phyloP scores from a whole-genome alignment of 2,329 filamentous ascomycete species.

The Camillea tinctor region DNA sequence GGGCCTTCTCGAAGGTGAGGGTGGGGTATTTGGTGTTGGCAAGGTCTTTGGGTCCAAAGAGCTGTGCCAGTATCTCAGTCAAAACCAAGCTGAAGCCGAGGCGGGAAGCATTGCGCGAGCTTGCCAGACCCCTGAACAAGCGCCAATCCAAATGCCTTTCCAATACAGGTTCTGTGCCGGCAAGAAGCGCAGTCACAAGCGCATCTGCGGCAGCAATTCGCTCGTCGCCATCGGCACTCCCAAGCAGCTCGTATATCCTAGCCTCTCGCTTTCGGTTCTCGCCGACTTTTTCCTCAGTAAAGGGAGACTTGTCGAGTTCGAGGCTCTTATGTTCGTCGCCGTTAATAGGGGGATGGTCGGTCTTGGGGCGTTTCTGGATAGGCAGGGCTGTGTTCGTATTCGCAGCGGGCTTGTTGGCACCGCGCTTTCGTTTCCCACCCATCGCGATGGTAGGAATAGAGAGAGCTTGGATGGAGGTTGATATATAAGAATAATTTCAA shows the following conservation, averaged over 20 bases:
- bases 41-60: slow-evolving; percentile 56
- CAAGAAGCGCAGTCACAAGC: slow-evolving; percentile 56
- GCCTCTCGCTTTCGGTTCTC: slow-evolving; percentile 59
- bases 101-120: slow-evolving; percentile 82
- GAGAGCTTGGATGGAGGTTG: no score
- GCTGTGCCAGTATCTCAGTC: slow-evolving; percentile 73
- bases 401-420: slow-evolving; percentile 29
- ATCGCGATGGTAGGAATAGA: slow-evolving; percentile 28
- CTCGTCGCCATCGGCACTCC: slow-evolving; percentile 56
- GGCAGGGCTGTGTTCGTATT: slow-evolving; percentile 29
- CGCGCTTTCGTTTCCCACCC: slow-evolving; percentile 44
- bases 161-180: slow-evolving; percentile 51
- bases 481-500: no score
- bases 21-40: slow-evolving; percentile 48
- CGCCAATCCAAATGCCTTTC: slow-evolving; percentile 62
- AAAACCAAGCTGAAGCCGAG: slow-evolving; percentile 87
- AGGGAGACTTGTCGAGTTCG: slow-evolving; percentile 42
- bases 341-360: slow-evolving; percentile 24
- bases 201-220: slow-evolving; percentile 58
- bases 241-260: slow-evolving; percentile 59
- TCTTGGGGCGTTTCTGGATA: slow-evolving; percentile 38
- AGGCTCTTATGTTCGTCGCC: slow-evolving; percentile 22
- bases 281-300: slow-evolving; percentile 50
- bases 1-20: slow-evolving; percentile 55
- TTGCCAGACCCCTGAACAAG: slow-evolving; percentile 84